Percentiles rank a stretch among this genome's conserved stretches.
phyloP scores from a whole-genome alignment of 805 yeast species.

The Starmerella tilneyi region DNA sequence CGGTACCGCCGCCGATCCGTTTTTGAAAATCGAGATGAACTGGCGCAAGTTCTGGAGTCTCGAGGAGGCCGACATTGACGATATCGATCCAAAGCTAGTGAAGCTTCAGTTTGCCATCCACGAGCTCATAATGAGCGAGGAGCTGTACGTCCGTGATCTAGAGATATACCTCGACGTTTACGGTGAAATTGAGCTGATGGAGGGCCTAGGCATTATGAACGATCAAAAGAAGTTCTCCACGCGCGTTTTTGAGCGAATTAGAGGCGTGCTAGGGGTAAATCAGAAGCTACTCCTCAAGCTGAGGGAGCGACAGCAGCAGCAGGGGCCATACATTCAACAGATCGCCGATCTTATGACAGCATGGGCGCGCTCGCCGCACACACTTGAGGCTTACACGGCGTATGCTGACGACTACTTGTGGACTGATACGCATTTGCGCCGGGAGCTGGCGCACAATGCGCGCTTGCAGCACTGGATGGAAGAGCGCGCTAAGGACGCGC shows the following conservation, averaged over 20 bases:
- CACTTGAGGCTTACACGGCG: slow-evolving; percentile 42
- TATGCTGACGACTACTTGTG: slow-evolving; percentile 42
- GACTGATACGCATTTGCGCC: slow-evolving; percentile 38
- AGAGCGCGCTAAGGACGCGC: slow-evolving; percentile 41
- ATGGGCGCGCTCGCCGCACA: slow-evolving; percentile 47
- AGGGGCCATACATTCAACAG: slow-evolving; percentile 49
- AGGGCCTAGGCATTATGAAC: slow-evolving; percentile 34
- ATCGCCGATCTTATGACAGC: slow-evolving; percentile 44
- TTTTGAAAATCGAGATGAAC: slow-evolving; percentile 22
- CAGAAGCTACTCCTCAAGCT: slow-evolving; percentile 48
- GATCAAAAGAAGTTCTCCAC: slow-evolving; percentile 47
- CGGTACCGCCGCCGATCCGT: slow-evolving; percentile 8
- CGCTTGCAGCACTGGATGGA: slow-evolving; percentile 49
- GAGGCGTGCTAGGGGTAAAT: slow-evolving; percentile 48
- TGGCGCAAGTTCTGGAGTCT: slow-evolving; percentile 26
- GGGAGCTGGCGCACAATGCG: slow-evolving; percentile 34
- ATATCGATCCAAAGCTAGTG: slow-evolving; percentile 28
- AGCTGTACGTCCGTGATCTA: slow-evolving; percentile 57
- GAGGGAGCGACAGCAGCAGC: slow-evolving; percentile 44
- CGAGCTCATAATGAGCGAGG: slow-evolving; percentile 64
- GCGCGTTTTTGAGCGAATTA: slow-evolving; percentile 49
- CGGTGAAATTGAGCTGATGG: slow-evolving; percentile 32
- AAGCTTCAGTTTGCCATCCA: slow-evolving; percentile 64
- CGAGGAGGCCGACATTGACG: slow-evolving; percentile 19
- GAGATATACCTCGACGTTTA: slow-evolving; percentile 51